Evolutionary conservation across 768 basidiomycete genomes (phyloP).

Genomic region (Pleurotus pulmonarius): DNA sequence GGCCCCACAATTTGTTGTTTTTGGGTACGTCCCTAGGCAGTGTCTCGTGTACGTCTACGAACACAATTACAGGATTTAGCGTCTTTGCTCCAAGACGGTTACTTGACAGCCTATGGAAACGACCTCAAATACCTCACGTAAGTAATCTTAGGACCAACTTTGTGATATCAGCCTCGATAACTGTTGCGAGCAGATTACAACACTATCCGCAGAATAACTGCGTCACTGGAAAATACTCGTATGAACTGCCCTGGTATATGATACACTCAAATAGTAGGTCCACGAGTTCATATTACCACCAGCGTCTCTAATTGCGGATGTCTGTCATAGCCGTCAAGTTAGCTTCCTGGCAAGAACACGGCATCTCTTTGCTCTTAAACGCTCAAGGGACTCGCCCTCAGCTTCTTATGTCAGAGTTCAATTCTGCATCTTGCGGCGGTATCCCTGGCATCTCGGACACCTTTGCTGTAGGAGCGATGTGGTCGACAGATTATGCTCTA

Average conservation of each 20-base stretch:
- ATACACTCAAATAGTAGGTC: constrained; percentile 41
- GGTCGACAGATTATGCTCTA: constrained; percentile 50
- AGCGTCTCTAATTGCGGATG: neutral
- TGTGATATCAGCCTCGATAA: neutral
- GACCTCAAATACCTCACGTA: constrained; percentile 48
- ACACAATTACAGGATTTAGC: constrained; percentile 33
- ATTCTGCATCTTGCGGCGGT: constrained; percentile 52
- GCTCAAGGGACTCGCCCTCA: constrained; percentile 26
- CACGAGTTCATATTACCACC: neutral
- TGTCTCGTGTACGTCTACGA: neutral
- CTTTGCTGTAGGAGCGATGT: constrained; percentile 46
- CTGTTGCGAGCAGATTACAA: constrained; percentile 20
- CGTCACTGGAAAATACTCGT: constrained; percentile 26
- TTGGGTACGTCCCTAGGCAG: constrained; percentile 34
- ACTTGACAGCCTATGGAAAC: constrained; percentile 28
- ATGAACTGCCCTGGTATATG: constrained; percentile 37
- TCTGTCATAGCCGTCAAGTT: constrained; percentile 29
- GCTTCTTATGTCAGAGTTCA: constrained; percentile 53
- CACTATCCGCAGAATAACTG: constrained; percentile 54
- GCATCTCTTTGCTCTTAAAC: constrained; percentile 28
- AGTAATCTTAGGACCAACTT: constrained; percentile 10
- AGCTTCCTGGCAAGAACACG: constrained; percentile 44
- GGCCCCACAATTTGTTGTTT: constrained; percentile 49
- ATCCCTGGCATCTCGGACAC: constrained; percentile 44
- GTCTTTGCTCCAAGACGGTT: constrained; percentile 38